Conservation (phyloP, 805 yeast genomes). For the Candida berthetii region DNA sequence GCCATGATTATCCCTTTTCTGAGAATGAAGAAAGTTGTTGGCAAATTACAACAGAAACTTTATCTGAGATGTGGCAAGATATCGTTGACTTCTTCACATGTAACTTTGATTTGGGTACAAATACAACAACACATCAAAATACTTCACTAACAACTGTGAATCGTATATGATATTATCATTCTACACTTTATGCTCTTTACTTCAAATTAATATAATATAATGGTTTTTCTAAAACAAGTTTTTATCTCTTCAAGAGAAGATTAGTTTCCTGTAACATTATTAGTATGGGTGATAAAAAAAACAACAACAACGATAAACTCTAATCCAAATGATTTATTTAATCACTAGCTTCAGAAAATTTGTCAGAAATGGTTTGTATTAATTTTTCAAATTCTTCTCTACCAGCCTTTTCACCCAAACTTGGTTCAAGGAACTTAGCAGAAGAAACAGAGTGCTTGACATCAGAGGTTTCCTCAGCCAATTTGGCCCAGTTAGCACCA, state of each 20-base stretch:
- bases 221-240: too few relatives aligned
- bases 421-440: slow-evolving; percentile 94
- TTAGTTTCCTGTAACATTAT: too few relatives aligned
- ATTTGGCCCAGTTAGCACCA: slow-evolving; percentile 93
- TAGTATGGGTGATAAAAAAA: too few relatives aligned
- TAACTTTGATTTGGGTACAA: neutral
- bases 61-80: slow-evolving; percentile 6
- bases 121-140: too few relatives aligned
- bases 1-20: neutral
- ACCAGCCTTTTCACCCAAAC: slow-evolving; percentile 78
- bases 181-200: too few relatives aligned
- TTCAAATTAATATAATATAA: too few relatives aligned
- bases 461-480: slow-evolving; percentile 83
- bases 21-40: neutral
- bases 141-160: too few relatives aligned
- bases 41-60: neutral
- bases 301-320: too few relatives aligned
- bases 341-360: slow-evolving; percentile 94
- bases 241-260: too few relatives aligned
- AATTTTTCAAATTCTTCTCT: slow-evolving; percentile 73
- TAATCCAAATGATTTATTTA: slow-evolving; percentile 24
- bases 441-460: slow-evolving; percentile 92
- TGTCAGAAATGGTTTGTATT: slow-evolving; percentile 70
- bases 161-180: too few relatives aligned
- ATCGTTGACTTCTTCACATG: slow-evolving; percentile 1